These are phyloP conservation scores for Rubia yunnanensis DNA, from an alignment of 257 asterid genomes.

Conservation along the genomic window DNA sequence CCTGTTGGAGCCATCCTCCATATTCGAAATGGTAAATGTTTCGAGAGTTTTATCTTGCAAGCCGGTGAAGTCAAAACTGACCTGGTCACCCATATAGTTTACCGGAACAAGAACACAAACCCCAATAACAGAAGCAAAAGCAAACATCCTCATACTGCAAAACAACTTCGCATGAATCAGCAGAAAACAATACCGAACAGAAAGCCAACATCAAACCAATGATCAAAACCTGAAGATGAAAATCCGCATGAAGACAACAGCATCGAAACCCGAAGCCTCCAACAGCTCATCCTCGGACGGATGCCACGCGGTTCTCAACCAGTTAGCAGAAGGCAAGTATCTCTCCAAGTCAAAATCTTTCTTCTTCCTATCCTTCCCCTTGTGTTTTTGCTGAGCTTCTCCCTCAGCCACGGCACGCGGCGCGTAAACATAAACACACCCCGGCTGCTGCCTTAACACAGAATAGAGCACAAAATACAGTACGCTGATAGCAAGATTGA, in stretches of 20 bases:
- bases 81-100: conserved; percentile 88
- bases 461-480: conserved; percentile 49
- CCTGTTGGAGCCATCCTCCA: conserved; percentile 90
- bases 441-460: conserved; percentile 61
- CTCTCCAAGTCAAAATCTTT: conserved; percentile 30
- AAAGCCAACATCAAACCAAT: not conserved
- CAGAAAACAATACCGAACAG: not conserved
- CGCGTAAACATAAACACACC: conserved; percentile 50
- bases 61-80: conserved; percentile 59
- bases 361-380: conserved; percentile 1
- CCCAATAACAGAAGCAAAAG: conserved; percentile 70
- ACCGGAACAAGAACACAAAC: conserved; percentile 79
- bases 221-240: conserved; percentile 52
- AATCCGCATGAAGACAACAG: conserved; percentile 90
- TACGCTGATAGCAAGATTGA: conserved; percentile 60
- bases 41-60: conserved; percentile 75
- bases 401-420: conserved; percentile 86
- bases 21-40: conserved; percentile 84
- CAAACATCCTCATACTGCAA: conserved; percentile 74
- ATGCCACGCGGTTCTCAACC: conserved; percentile 82
- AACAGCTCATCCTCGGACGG: conserved; percentile 77
- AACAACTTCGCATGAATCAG: conserved; percentile 12
- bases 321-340: conserved; percentile 47
- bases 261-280: conserved; percentile 71
- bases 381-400: conserved; percentile 16